Base-by-base conservation (phyloP, 495 filamentous ascomycete species). In the Poronia punctata region DNA sequence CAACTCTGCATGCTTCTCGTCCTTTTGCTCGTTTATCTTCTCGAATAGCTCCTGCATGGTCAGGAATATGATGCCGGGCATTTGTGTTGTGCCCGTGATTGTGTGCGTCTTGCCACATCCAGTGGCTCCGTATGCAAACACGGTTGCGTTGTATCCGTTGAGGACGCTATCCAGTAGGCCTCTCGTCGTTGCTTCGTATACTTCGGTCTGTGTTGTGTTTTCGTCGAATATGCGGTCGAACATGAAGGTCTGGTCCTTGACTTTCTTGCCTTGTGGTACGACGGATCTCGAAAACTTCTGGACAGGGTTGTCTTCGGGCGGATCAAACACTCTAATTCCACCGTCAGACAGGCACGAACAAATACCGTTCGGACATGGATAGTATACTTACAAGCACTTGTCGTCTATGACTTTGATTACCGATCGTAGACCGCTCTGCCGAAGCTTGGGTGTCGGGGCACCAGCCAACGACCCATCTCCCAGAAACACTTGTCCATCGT, bases 11-110 rank as follows among this genome's bases (percentile, higher is more conserved):
- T 80, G 70, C 56, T 97, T 97, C 43, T 96, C 88, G 35, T 78
- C 75, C 26, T 78, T 80, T 26, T 84, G 65, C 26, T 96, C 93
- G n/a, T 74, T 65, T 45, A 99, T 96, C 53, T 86, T 82, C 62
- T 97, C 90, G 53, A 95, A 99, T 2, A 99, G 70, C 59, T 99
- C 92, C 58, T 96, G 90, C 87, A 96, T 97, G 0, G 92, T 97
- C 38, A 99, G 64, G 63, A 97, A 99, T 56, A 99, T 99, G 42
- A 99, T 96, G 29, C 92, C 92, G 3, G 92, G 92, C 58, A 92
- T 83, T 59, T 95, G 87, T 0, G 85, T 69, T 0, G 90, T 97
- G 37, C 92, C 89, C n/a, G 82, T 86, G 59, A 98, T 98, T 10
- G 92, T 98, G 62, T 98, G 92, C 12, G 92, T 98, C 65, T 97